phyloP scores from a whole-genome alignment of 78 protist species.

The Guillardia theta region DNA sequence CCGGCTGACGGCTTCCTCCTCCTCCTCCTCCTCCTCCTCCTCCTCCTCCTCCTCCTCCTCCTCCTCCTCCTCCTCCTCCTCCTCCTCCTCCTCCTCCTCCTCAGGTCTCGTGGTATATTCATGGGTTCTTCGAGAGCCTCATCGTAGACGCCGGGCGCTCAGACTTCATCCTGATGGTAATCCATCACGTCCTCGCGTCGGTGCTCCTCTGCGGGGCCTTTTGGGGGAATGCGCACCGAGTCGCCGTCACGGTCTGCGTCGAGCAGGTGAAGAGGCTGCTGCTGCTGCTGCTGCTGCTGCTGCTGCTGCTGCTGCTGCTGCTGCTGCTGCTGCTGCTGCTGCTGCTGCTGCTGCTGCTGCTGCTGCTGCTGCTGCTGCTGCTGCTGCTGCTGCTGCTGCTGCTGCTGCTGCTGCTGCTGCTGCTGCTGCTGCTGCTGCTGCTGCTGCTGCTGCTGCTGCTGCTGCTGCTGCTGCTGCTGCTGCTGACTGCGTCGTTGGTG shows the following conservation, averaged over 20 bases:
- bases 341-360: not conserved
- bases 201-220: not conserved
- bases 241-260: not conserved
- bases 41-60: no score
- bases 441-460: not conserved
- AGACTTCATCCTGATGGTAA: not conserved
- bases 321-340: not conserved
- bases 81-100: not conserved
- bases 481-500: not conserved
- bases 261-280: not conserved
- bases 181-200: not conserved
- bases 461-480: not conserved
- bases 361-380: not conserved
- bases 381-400: not conserved
- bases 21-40: no score
- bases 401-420: not conserved
- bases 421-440: not conserved
- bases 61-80: no score
- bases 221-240: slow-evolving; percentile 4
- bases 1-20: no score
- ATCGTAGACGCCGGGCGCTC: not conserved
- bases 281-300: not conserved
- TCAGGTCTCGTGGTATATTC: not conserved
- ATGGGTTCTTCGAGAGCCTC: not conserved
- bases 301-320: not conserved